Evolutionary conservation across 2,329 filamentous ascomycete species (phyloP).

Genomic region (Nigrograna mackinnonii): DNA sequence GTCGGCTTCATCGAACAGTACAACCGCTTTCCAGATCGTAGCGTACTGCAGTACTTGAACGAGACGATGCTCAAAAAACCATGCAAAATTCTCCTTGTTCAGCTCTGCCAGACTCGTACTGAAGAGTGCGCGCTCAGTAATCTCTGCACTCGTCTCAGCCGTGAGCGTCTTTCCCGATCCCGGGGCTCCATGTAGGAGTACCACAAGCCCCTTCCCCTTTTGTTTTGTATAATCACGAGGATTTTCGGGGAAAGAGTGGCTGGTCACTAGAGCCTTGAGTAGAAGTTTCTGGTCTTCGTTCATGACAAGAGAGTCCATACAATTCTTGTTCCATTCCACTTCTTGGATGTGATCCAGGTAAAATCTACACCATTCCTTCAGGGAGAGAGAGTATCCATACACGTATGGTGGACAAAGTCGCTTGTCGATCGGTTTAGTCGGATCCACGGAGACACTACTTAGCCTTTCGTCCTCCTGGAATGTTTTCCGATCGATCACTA

Average conservation of each 20-base stretch:
- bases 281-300: slow-evolving; percentile 31
- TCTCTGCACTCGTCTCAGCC: slow-evolving; percentile 9
- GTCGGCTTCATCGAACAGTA: slow-evolving; percentile 13
- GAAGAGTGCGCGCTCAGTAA: slow-evolving; percentile 8
- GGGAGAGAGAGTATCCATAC: slow-evolving; percentile 36
- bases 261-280: slow-evolving; percentile 33
- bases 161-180: slow-evolving; percentile 15
- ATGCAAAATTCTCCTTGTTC: slow-evolving; percentile 8
- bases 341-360: slow-evolving; percentile 34
- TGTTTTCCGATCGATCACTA: slow-evolving; percentile 27
- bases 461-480: slow-evolving; percentile 19
- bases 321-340: slow-evolving; percentile 30
- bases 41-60: slow-evolving; percentile 6
- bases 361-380: slow-evolving; percentile 40
- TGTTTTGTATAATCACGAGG: slow-evolving; percentile 23
- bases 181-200: slow-evolving; percentile 13
- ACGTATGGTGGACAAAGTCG: slow-evolving; percentile 34
- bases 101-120: slow-evolving; percentile 8
- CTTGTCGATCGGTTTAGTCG: slow-evolving; percentile 16
- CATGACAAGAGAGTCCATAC: slow-evolving; percentile 36
- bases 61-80: slow-evolving; percentile 7
- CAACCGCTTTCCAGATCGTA: slow-evolving; percentile 49
- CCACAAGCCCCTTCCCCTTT: slow-evolving; percentile 14
- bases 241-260: slow-evolving; percentile 23
- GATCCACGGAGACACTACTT: background rate